Evolutionary conservation across 495 filamentous ascomycete species (phyloP).

Genomic region (Glutinoglossum americanum): DNA sequence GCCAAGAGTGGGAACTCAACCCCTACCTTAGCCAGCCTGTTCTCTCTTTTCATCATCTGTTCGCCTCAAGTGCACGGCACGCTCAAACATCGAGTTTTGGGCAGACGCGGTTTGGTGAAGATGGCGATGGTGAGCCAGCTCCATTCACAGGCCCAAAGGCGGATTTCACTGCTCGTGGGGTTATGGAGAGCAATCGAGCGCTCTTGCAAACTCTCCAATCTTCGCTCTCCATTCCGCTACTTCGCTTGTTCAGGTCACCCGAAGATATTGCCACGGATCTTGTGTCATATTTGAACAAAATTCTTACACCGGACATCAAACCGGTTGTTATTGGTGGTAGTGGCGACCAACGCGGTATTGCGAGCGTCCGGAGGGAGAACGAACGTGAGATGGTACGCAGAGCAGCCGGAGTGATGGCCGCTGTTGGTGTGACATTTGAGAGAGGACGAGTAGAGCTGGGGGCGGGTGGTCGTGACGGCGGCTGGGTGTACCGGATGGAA

Average conservation of each 20-base stretch:
- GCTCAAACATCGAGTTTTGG: constrained; percentile 18
- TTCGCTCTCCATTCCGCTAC: constrained; percentile 33
- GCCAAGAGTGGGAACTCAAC: constrained; percentile 72
- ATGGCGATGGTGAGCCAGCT: constrained; percentile 27
- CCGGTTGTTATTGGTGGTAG: constrained; percentile 71
- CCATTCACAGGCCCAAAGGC: constrained; percentile 67
- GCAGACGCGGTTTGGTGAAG: constrained; percentile 11
- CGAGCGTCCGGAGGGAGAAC: constrained; percentile 63
- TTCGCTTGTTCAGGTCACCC: constrained; percentile 52
- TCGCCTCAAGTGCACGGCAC: constrained; percentile 34
- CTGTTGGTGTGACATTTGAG: constrained; percentile 63
- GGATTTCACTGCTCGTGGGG: constrained; percentile 57
- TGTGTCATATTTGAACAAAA: constrained; percentile 56
- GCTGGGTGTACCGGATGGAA: constrained; percentile 88
- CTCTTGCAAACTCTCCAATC: constrained; percentile 30
- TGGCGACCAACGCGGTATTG: constrained; percentile 41
- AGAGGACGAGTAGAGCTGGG: constrained; percentile 52
- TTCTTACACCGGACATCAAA: constrained; percentile 75
- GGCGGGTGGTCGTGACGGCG: constrained; percentile 24
- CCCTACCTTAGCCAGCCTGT: constrained; percentile 70
- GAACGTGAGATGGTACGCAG: constrained; percentile 63
- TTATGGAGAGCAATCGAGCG: constrained; percentile 43
- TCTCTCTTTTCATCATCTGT: constrained; percentile 80
- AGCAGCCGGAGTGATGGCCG: constrained; percentile 58
- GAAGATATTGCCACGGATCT: constrained; percentile 61